Evolutionary conservation across 2,329 filamentous ascomycete species (phyloP), one percentile per base, ranked within the genome.

Genomic region (Venturia nashicola): DNA sequence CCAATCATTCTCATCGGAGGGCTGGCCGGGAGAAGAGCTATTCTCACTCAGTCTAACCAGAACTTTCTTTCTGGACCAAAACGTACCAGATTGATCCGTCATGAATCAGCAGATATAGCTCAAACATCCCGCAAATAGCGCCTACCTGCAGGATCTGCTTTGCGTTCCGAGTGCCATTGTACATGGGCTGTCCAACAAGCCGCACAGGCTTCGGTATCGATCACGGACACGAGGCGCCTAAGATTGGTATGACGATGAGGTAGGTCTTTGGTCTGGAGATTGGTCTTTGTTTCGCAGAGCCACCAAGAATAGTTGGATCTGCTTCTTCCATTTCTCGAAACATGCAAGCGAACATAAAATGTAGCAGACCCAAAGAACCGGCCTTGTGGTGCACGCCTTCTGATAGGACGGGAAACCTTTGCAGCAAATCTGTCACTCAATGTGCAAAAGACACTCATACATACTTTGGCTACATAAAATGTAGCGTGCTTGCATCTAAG

Each of bases 61-160:
- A 57, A 3, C 5, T 54, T 51, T 20, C 51, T 34, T 36, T 36
- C 18, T 5, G 32, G 27, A 57, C 27, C 51, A 32, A 11, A 36
- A 3, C 12, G 7, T 32, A 57, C 51, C 3, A 57, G 27, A 36
- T 57, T n/a, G 32, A 32, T 18, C 23, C n/a, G 18, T 57, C 32
- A 20, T 39, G 32, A 6, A 14, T 57, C 27, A 18, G 23, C 48
- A 36, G 51, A 57, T 11, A 36, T n/a, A 36, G 51, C 51, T 36
- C 51, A 57, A 57, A 57, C 51, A 57, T 57, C n/a, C 51, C 51
- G 32, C 51, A 57, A 34, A 57, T n/a, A n/a, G 27, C 51, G 32
- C 32, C 51, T 57, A 36, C 51, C 51, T 57, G 51, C 51, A 57
- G 27, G 51, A 57, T 57, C 51, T 34, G 27, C 51, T 57, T 57